Evolutionary conservation across 768 basidiomycete species (phyloP), one percentile per base, ranked within the genome.

Genomic region (Megacollybia marginata): DNA sequence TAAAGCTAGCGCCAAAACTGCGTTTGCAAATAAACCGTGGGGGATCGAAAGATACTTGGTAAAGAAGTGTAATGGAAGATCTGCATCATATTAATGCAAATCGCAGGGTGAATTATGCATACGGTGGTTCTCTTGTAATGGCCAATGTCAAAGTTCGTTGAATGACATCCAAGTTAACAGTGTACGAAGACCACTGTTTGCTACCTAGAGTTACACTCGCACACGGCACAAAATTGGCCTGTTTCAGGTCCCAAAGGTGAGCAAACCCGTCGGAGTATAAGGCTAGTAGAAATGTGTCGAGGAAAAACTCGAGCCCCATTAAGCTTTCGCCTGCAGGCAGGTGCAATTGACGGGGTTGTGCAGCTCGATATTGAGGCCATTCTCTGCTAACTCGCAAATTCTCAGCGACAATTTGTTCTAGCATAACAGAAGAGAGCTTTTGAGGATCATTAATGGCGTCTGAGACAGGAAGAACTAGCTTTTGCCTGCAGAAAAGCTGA

Each of bases 231-330:
- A 19, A 10, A 15, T 16, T 9, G 13, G 15, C 44, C n/a, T 16
- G 19, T 7, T 7, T 20, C 13, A 34, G 33, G 54, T 78, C 74
- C 68, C 74, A 77, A 0, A 79, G 55, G 44, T 71, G 63, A 2
- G 74, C 54, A 1, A 62, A 50, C 4, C 75, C 72, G 50, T 74
- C 71, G 15, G 57, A 57, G 52, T 73, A 76, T 3, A 74, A 61
- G 11, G 67, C 66, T 11, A 79, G 56, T 16, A 80, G 60, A 76
- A 74, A 80, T 35, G 70, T 60, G 45, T 78, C 76, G 33, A 69
- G 52, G 48, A 74, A 64, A 8, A 77, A 51, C 42, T 73, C 60
- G 40, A 79, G 52, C 5, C 65, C 65, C 18, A 74, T 55, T 10
- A 76, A 54, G 1, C 53, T 44, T 1, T 23, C 33, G 5, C 52